phyloP scores from a whole-genome alignment of 495 filamentous ascomycete species.

The Xylaria nigripes region DNA sequence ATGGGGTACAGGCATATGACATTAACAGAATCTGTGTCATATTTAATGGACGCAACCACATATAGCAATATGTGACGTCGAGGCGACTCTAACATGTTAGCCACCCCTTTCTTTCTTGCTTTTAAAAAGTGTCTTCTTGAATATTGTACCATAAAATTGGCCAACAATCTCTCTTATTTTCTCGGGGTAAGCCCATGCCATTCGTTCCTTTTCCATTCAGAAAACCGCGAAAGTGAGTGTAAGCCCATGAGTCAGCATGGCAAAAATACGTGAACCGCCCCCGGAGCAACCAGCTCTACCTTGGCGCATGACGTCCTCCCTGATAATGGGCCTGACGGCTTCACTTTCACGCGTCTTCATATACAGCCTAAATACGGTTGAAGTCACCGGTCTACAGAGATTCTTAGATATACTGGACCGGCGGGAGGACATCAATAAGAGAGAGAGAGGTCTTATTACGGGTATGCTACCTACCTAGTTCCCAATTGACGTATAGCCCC shows the following conservation, averaged over 20 bases:
- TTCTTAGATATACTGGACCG: slow-evolving; percentile 71
- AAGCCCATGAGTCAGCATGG: not conserved
- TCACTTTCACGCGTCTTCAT: slow-evolving; percentile 36
- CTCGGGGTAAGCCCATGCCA: not conserved
- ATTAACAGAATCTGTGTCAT: too few relatives aligned
- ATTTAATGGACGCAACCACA: too few relatives aligned
- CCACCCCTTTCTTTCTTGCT: too few relatives aligned
- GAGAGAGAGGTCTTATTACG: slow-evolving; percentile 74
- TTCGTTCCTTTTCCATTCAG: slow-evolving; percentile 1
- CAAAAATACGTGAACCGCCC: slow-evolving; percentile 2
- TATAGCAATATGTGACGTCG: too few relatives aligned
- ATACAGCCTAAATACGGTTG: slow-evolving; percentile 45
- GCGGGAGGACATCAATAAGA: slow-evolving; percentile 56
- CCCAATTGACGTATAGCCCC: not conserved
- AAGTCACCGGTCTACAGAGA: slow-evolving; percentile 62
- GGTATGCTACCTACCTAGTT: slow-evolving; percentile 48
- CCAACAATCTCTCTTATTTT: not conserved
- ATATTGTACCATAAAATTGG: too few relatives aligned
- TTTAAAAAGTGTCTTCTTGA: too few relatives aligned
- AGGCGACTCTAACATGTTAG: too few relatives aligned
- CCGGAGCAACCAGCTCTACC: slow-evolving; percentile 37
- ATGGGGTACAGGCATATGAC: too few relatives aligned
- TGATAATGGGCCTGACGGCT: slow-evolving; percentile 47
- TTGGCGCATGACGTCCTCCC: slow-evolving; percentile 45
- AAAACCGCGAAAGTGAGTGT: not conserved